Evolutionary conservation across 345 rosid genomes (phyloP), one percentile per base, ranked within the genome.

Genomic region (Kernera saxatilis): DNA sequence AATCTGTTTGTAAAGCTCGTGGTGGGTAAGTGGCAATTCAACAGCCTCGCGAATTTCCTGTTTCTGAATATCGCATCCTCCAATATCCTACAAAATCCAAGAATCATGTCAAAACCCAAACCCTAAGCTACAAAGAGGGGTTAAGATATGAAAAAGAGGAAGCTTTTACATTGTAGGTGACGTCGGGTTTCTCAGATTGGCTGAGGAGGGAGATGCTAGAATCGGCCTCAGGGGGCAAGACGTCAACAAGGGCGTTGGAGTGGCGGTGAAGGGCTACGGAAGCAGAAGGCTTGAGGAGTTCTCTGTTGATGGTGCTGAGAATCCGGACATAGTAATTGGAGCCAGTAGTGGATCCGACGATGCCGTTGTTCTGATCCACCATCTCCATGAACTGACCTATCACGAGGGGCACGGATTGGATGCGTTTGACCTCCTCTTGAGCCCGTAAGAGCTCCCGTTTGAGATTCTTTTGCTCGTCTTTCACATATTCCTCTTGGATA

Each of bases 1-100:
- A 74, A 93, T 93, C 72, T 93, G 97, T 33, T 91, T 93, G 85
- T 93, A 93, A 27, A 93, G 77, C 61, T 93, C 98, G 35, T 93
- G 96, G 58, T 93, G 98, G 49, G 98, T 93, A 18, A 93, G 82
- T 10, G 98, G 98, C 65, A 93, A 80, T 83, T 93, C 98, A 59
- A 93, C 98, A 5, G 98, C 98, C 82, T 93, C 98, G n/a, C 98
- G 94, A 76, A 93, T 93, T 74, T 94, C 99, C 83, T 94, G 99
- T 72, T 94, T 94, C 79, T 94, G 99, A 71, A 91, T 88, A 78
- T 93, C 99, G 21, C 99, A 93, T 55, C 99, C 99, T 78, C 99
- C 99, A 77, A 93, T 93, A 78, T 93, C 99, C 99, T 93, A 52
- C 45, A 62, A 62, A 60, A 33, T 3, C 2, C 48, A 45, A 53